Base-by-base conservation (phyloP, 2,329 filamentous ascomycete species). In the Neonectria ditissima region DNA sequence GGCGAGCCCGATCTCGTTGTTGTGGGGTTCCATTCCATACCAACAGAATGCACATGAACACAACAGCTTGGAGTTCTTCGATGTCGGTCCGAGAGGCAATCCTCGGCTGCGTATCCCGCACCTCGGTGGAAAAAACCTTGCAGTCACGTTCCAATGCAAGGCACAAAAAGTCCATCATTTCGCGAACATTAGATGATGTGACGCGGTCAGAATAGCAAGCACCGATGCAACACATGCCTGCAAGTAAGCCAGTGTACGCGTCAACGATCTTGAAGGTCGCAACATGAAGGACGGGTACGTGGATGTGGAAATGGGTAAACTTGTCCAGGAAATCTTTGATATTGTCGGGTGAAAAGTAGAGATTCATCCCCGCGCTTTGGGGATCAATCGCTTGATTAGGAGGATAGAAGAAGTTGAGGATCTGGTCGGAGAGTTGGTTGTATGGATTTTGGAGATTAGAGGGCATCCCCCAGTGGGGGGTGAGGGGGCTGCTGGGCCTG, bases 211-310 rank as follows among this genome's bases (percentile, higher is more conserved):
- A 92, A 77, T 93, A 94, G 61, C 92, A 91, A 43, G 91, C 91
- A 39, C 91, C 91, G 70, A 92, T 84, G 75, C 89, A 92, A 72
- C 91, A 88, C 83, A 94, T 91, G 65, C 85, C 84, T 63, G 91
- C 83, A 53, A 92, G 80, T 65, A 93, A 83, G 67, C 89, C 89
- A 64, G 89, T 87, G 75, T 90, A 89, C 50, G 88, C 86, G 65
- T 89, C 84, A 65, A 86, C 82, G 56, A 91, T 85, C 73, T 88
- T 86, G 78, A 93, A 92, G 9, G 90, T 91, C 37, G 90, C 86
- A 75, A 91, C 84, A 74, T 94, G 91, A 55, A 93, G 84, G 69
- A 92, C 84, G 20, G 91, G 88, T 80, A 92, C 92, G 77, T 94
- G 91, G 65, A 87, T 85, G 76, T 92, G 89, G 76, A 90, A 93